Conservation (phyloP, 306 rosid species). For the Castanea mollissima region DNA sequence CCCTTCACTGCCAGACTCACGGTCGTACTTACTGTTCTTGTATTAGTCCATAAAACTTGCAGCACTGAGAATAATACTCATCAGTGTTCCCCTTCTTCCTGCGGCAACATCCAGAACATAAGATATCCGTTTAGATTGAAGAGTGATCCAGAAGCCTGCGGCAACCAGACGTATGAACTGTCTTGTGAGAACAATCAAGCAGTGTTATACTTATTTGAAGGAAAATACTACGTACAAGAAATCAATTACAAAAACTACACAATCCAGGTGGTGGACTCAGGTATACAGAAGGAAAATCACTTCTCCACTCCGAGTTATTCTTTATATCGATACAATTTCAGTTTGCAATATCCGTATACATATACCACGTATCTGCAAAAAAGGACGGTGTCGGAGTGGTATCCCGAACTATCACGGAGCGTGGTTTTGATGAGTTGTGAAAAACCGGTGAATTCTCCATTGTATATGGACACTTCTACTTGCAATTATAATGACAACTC, state of each 20-base stretch:
- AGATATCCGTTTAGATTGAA: conserved; percentile 7
- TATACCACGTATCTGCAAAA: not conserved
- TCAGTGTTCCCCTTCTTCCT: not conserved
- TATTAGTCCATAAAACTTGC: not conserved
- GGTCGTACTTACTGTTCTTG: too few relatives aligned
- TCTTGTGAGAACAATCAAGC: conserved; percentile 11
- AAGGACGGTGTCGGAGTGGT: accelerated
- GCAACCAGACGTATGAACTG: not conserved
- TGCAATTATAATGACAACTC: too few relatives aligned
- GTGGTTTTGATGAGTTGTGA: too few relatives aligned
- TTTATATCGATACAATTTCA: conserved; percentile 2
- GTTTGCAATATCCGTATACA: not conserved
- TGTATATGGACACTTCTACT: too few relatives aligned
- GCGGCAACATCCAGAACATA: conserved; percentile 19
- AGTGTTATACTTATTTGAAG: not conserved
- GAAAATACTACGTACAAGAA: conserved; percentile 15
- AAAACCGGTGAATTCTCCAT: too few relatives aligned
- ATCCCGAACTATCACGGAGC: too few relatives aligned
- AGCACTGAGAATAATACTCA: not conserved
- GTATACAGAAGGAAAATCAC: not conserved
- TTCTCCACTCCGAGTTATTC: not conserved
- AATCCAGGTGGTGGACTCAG: conserved; percentile 29
- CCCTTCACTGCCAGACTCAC: too few relatives aligned
- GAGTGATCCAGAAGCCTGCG: too few relatives aligned
- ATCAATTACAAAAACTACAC: conserved; percentile 27